Conservation (phyloP, 768 basidiomycete genomes). For the Multifurca ochricompacta region DNA sequence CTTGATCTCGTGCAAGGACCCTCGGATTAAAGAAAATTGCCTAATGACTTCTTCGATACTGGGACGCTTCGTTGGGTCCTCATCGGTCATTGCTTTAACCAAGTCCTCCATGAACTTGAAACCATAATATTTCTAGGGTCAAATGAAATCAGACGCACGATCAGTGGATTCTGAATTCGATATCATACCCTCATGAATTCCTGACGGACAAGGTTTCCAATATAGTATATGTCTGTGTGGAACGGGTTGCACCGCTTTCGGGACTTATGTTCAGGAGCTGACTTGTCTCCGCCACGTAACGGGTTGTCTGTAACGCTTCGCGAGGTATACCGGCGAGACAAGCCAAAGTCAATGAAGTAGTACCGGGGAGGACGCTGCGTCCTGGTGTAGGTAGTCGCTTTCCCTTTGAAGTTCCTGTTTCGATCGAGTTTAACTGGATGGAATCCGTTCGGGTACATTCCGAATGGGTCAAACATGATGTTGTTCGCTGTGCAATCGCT, state of each 20-base stretch:
- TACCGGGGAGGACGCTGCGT: slow-evolving; percentile 26
- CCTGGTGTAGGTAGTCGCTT: slow-evolving; percentile 22
- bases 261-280: slow-evolving; percentile 29
- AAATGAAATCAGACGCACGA: background rate
- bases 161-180: background rate
- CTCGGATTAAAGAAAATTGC: background rate
- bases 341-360: slow-evolving; percentile 26
- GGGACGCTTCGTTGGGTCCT: slow-evolving; percentile 26
- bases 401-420: slow-evolving; percentile 23
- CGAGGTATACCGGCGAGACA: slow-evolving; percentile 24
- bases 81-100: slow-evolving; percentile 24
- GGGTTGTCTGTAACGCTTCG: slow-evolving; percentile 25
- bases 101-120: slow-evolving; percentile 25
- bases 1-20: background rate
- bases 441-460: slow-evolving; percentile 25
- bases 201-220: slow-evolving; percentile 29
- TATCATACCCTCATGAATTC: slow-evolving; percentile 25
- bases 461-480: slow-evolving; percentile 27
- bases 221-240: slow-evolving; percentile 30
- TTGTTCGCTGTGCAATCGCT: slow-evolving; percentile 20
- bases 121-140: slow-evolving; percentile 21
- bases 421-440: slow-evolving; percentile 23
- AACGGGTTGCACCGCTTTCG: slow-evolving; percentile 26
- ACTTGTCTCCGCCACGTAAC: slow-evolving; percentile 36
- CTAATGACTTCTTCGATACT: slow-evolving; percentile 17